These are phyloP conservation scores for Ensete glaucum DNA, from an alignment of 176 grass and related monocot genomes.

Conservation along the genomic window DNA sequence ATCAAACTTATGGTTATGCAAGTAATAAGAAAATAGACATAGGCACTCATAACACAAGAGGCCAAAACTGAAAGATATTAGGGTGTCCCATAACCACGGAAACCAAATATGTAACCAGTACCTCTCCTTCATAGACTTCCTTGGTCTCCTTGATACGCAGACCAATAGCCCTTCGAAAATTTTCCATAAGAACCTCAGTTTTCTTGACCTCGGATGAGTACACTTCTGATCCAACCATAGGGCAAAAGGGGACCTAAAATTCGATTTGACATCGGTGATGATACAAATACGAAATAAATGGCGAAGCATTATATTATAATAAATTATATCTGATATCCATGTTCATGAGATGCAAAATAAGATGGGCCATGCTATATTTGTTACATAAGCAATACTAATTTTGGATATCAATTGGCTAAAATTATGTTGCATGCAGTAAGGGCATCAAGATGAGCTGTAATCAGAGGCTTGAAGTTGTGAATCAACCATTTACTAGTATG, in stretches of 20 bases:
- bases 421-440: too few relatives aligned
- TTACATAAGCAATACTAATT: too few relatives aligned
- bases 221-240: constrained; percentile 98
- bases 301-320: too few relatives aligned
- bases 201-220: constrained; percentile 98
- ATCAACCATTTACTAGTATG: too few relatives aligned
- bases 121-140: constrained; percentile 97
- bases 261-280: not conserved
- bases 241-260: constrained; percentile 83
- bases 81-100: not conserved
- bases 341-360: too few relatives aligned
- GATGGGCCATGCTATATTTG: too few relatives aligned
- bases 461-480: too few relatives aligned
- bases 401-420: too few relatives aligned
- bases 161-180: constrained; percentile 84
- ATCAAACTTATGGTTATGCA: not conserved
- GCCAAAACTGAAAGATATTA: not conserved
- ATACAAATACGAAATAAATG: not conserved
- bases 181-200: constrained; percentile 92
- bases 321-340: too few relatives aligned
- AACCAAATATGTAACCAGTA: constrained; percentile 16
- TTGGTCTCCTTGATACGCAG: constrained; percentile 97
- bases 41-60: too few relatives aligned
- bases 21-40: not conserved
- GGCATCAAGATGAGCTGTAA: too few relatives aligned